phyloP scores from a whole-genome alignment of 305 asterid species.

The Coffea humblotiana region DNA sequence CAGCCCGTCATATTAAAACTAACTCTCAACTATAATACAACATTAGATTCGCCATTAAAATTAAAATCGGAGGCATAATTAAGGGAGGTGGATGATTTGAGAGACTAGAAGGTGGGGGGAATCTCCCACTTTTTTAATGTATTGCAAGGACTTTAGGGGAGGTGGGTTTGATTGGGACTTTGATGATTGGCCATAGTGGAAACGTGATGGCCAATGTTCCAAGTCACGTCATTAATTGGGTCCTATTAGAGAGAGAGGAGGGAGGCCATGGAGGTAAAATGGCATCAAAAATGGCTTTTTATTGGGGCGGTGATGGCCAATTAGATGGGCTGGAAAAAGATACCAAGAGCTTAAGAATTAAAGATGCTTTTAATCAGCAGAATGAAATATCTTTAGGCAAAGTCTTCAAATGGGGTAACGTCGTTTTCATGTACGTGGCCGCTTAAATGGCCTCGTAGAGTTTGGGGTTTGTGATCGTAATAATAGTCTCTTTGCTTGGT shows the following conservation, averaged over 20 bases:
- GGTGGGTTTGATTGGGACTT: background rate
- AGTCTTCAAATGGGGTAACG: conserved; percentile 29
- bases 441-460: conserved; percentile 20
- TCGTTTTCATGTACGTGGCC: conserved; percentile 42
- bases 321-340: conserved; percentile 12
- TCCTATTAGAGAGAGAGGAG: background rate
- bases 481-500: conserved; percentile 31
- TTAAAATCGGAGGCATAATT: conserved; percentile 25
- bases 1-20: background rate
- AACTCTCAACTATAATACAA: conserved; percentile 6
- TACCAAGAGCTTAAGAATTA: conserved; percentile 4
- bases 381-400: conserved; percentile 22
- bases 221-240: conserved; percentile 16
- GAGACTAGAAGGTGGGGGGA: conserved; percentile 39
- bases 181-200: conserved; percentile 10
- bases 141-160: background rate
- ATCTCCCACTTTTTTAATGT: conserved; percentile 17
- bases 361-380: conserved; percentile 22
- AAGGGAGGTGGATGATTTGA: conserved; percentile 32
- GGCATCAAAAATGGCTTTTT: conserved; percentile 30
- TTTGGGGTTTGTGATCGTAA: conserved; percentile 25
- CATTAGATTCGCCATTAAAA: conserved; percentile 10
- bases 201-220: conserved; percentile 17
- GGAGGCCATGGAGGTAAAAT: conserved; percentile 1
- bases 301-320: conserved; percentile 14